Conservation (phyloP, 148 eudicot genomes). For the Silene latifolia region DNA sequence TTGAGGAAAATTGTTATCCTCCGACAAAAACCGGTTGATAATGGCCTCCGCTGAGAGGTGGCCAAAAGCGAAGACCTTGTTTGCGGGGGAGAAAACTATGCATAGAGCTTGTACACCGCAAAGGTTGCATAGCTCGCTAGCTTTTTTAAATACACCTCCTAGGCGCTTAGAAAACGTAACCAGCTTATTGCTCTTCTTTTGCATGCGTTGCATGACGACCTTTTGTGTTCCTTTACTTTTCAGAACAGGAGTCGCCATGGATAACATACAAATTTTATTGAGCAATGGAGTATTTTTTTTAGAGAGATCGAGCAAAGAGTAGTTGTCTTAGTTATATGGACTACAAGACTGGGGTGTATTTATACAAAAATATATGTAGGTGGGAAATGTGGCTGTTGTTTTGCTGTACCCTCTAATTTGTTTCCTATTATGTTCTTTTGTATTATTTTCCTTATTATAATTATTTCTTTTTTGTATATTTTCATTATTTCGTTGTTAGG, state of each 20-base stretch:
- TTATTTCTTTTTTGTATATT: not conserved
- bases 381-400: not conserved
- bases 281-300: no score
- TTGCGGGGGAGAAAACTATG: slow-evolving; percentile 27
- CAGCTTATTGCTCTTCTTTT: slow-evolving; percentile 16
- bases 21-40: slow-evolving; percentile 14
- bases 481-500: not conserved
- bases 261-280: not conserved
- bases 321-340: no score
- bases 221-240: slow-evolving; percentile 26
- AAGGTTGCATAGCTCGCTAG: slow-evolving; percentile 27
- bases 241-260: slow-evolving; percentile 4
- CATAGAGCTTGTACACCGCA: slow-evolving; percentile 6
- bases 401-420: not conserved
- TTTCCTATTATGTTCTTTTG: not conserved
- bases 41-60: slow-evolving; percentile 24
- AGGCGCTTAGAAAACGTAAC: slow-evolving; percentile 33
- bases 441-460: not conserved
- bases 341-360: not conserved
- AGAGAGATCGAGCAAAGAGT: no score
- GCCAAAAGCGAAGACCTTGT: slow-evolving; percentile 23
- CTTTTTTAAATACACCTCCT: slow-evolving; percentile 27
- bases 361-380: not conserved
- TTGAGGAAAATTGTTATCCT: not conserved
- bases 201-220: slow-evolving; percentile 15